Evolutionary conservation across 2,329 filamentous ascomycete species (phyloP).

Genomic region (Epichloe coenophiala): DNA sequence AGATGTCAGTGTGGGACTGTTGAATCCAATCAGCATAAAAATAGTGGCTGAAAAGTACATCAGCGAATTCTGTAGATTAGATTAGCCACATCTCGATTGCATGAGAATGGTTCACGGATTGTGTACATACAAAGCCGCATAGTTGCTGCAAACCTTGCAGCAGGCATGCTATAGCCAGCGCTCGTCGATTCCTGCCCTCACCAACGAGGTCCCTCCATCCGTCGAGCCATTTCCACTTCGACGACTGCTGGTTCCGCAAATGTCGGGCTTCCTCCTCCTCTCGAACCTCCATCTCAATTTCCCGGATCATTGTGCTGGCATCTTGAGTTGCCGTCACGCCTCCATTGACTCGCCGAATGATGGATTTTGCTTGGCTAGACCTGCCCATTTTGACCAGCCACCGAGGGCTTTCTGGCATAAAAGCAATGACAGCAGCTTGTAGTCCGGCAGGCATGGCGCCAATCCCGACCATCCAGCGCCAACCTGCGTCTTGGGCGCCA

Average conservation of each 20-base stretch:
- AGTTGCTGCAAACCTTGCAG: constrained; percentile 81
- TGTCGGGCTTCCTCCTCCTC: constrained; percentile 46
- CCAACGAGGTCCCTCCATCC: constrained; percentile 40
- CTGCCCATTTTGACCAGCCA: constrained; percentile 66
- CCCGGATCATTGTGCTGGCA: constrained; percentile 47
- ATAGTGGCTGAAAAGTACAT: constrained; percentile 89
- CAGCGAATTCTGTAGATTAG: constrained; percentile 51
- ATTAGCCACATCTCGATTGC: constrained; percentile 1
- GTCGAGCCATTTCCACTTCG: constrained; percentile 25
- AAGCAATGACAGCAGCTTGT: constrained; percentile 53
- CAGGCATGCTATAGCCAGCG: constrained; percentile 72
- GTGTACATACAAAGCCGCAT: constrained; percentile 58
- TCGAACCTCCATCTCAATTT: constrained; percentile 62
- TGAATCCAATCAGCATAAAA: constrained; percentile 64
- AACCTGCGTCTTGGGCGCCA: constrained; percentile 43
- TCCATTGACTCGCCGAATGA: constrained; percentile 55
- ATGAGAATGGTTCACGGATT: not conserved
- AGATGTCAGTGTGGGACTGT: constrained; percentile 65
- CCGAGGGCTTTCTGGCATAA: constrained; percentile 78
- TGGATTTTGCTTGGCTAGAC: constrained; percentile 44
- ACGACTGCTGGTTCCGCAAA: constrained; percentile 16
- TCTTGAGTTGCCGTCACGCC: constrained; percentile 27
- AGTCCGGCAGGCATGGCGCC: constrained; percentile 63
- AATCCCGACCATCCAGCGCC: constrained; percentile 86
- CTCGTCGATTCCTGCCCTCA: constrained; percentile 54